Evolutionary conservation across 306 rosid genomes (phyloP).

Genomic region (Prunus mira): DNA sequence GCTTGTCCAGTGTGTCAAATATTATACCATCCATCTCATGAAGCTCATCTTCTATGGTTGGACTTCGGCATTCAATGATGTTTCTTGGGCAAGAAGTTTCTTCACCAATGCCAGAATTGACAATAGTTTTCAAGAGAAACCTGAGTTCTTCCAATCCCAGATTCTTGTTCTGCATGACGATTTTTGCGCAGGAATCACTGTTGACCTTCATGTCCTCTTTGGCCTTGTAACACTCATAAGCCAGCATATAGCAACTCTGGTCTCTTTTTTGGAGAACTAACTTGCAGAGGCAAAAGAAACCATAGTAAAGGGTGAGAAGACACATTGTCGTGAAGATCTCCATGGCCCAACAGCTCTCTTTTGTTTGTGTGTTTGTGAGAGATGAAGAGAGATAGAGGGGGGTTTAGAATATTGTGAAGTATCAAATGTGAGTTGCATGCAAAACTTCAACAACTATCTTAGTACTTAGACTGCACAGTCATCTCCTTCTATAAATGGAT

Average conservation of each 20-base stretch:
- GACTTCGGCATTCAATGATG: slow-evolving; percentile 44
- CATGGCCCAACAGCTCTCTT: slow-evolving; percentile 26
- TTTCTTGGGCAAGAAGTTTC: slow-evolving; percentile 68
- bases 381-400: too few relatives aligned
- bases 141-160: slow-evolving; percentile 63
- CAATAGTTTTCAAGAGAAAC: slow-evolving; percentile 58
- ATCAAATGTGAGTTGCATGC: not conserved
- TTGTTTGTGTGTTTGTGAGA: not conserved
- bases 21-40: slow-evolving; percentile 67
- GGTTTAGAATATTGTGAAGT: not conserved
- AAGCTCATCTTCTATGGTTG: slow-evolving; percentile 39
- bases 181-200: slow-evolving; percentile 40
- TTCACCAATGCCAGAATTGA: slow-evolving; percentile 75
- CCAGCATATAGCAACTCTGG: slow-evolving; percentile 62
- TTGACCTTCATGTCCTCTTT: slow-evolving; percentile 49
- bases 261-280: slow-evolving; percentile 41
- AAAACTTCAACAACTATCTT: not conserved
- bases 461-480: not conserved
- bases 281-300: slow-evolving; percentile 28
- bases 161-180: slow-evolving; percentile 52
- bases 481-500: not conserved
- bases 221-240: slow-evolving; percentile 69
- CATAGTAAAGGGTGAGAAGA: slow-evolving; percentile 33
- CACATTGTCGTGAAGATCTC: slow-evolving; percentile 25
- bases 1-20: slow-evolving; percentile 64